phyloP scores from a whole-genome alignment of 2,329 filamentous ascomycete species.

The Pochonia chlamydosporia region DNA sequence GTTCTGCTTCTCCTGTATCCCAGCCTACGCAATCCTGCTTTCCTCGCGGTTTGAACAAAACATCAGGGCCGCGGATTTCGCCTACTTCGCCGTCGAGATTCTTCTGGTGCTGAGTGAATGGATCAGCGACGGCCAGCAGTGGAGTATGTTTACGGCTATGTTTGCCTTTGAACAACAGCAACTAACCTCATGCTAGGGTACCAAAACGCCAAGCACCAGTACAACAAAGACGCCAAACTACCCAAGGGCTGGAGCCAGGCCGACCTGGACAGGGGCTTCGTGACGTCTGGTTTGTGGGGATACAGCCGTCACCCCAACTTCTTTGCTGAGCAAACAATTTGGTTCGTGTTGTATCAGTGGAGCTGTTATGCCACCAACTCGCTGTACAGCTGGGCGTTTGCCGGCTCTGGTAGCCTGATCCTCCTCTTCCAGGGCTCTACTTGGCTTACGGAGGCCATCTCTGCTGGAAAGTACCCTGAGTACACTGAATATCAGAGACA shows the following conservation, averaged over 20 bases:
- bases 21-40: conserved; percentile 78
- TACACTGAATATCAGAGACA: conserved; percentile 78
- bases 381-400: conserved; percentile 71
- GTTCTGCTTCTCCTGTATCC: conserved; percentile 65
- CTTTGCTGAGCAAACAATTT: conserved; percentile 83
- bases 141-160: conserved; percentile 46
- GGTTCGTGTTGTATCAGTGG: conserved; percentile 87
- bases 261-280: conserved; percentile 86
- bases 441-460: conserved; percentile 78
- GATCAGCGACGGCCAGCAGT: conserved; percentile 89
- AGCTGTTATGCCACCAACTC: conserved; percentile 66
- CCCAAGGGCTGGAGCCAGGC: conserved; percentile 58
- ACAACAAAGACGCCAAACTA: conserved; percentile 67
- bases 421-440: conserved; percentile 87
- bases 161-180: not conserved
- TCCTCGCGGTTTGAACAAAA: conserved; percentile 56
- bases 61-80: conserved; percentile 38
- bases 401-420: conserved; percentile 65
- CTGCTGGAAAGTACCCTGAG: conserved; percentile 76
- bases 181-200: conserved; percentile 45
- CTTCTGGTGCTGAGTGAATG: conserved; percentile 60
- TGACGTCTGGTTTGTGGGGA: conserved; percentile 77
- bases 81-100: conserved; percentile 41
- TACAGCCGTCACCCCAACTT: conserved; percentile 95
- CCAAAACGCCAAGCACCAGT: conserved; percentile 73